Evolutionary conservation across 208 protist genomes (phyloP).

Genomic region (Trypanosoma platydactyli): DNA sequence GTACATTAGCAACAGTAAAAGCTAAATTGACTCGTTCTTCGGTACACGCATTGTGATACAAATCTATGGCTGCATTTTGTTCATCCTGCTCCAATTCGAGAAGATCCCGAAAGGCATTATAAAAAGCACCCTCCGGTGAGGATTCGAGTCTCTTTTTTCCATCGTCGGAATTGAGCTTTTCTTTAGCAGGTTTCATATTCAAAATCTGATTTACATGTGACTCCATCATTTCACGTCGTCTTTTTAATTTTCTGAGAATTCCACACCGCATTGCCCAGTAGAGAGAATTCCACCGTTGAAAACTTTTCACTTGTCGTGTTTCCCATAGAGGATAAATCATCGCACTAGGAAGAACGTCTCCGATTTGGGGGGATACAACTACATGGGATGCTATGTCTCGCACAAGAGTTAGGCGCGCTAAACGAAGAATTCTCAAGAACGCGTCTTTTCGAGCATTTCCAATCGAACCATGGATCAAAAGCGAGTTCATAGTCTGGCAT

Average conservation of each 20-base stretch:
- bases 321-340: conserved; percentile 62
- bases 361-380: conserved; percentile 43
- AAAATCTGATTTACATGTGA: conserved; percentile 60
- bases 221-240: conserved; percentile 52
- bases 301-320: conserved; percentile 42
- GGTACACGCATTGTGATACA: conserved; percentile 52
- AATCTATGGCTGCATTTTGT: conserved; percentile 35
- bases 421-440: conserved; percentile 70
- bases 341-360: conserved; percentile 62
- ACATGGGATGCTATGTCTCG: conserved; percentile 68
- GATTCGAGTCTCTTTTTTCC: not conserved
- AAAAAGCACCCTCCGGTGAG: conserved; percentile 29
- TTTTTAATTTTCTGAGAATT: conserved; percentile 54
- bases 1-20: conserved; percentile 49
- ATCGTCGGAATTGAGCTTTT: not conserved
- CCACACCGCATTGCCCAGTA: conserved; percentile 76
- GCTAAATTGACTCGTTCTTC: conserved; percentile 60
- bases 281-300: conserved; percentile 55
- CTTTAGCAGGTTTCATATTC: conserved; percentile 18
- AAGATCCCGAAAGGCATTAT: conserved; percentile 35
- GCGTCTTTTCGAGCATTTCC: conserved; percentile 55
- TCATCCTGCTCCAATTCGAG: conserved; percentile 28
- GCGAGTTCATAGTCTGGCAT: conserved; percentile 19
- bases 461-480: conserved; percentile 72
- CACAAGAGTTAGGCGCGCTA: conserved; percentile 59